These are phyloP conservation scores for Zygosaccharomyces siamensis DNA, from an alignment of 805 yeast species.

Conservation along the genomic window DNA sequence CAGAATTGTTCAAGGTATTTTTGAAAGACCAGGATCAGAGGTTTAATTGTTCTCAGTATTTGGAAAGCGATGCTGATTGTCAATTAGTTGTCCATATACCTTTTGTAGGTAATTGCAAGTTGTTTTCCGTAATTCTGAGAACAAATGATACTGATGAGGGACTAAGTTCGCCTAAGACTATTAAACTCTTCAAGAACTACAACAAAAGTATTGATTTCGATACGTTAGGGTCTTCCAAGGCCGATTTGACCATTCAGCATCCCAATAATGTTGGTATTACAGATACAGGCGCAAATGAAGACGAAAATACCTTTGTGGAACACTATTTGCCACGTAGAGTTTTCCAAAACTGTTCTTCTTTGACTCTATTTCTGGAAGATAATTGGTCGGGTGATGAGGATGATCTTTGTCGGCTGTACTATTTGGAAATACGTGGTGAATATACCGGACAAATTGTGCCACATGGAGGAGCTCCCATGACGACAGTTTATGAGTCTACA, in stretches of 20 bases:
- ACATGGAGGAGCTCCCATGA: slow-evolving; percentile 45
- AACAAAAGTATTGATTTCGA: slow-evolving; percentile 68
- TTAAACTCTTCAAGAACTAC: slow-evolving; percentile 67
- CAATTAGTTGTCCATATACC: slow-evolving; percentile 77
- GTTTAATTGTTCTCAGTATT: slow-evolving; percentile 43
- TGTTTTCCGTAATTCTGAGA: slow-evolving; percentile 69
- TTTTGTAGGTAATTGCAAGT: slow-evolving; percentile 67
- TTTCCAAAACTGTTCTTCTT: slow-evolving; percentile 63
- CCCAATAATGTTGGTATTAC: slow-evolving; percentile 52
- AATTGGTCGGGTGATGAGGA: slow-evolving; percentile 62
- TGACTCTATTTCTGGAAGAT: slow-evolving; percentile 64
- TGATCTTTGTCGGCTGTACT: slow-evolving; percentile 54
- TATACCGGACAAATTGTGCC: slow-evolving; percentile 30
- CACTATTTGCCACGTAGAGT: slow-evolving; percentile 71
- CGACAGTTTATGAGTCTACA: slow-evolving; percentile 80
- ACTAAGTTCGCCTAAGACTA: slow-evolving; percentile 59
- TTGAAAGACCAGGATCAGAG: slow-evolving; percentile 51
- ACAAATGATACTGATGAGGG: slow-evolving; percentile 46
- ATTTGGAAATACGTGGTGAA: slow-evolving; percentile 78
- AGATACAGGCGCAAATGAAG: slow-evolving; percentile 40
- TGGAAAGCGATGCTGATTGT: slow-evolving; percentile 73
- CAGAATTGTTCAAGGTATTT: slow-evolving; percentile 39
- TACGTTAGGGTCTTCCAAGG: slow-evolving; percentile 44
- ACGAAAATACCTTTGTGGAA: slow-evolving; percentile 61
- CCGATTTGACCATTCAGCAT: slow-evolving; percentile 52